Evolutionary conservation across 2,329 filamentous ascomycete genomes (phyloP).

Genomic region (Septoria petroselini): DNA sequence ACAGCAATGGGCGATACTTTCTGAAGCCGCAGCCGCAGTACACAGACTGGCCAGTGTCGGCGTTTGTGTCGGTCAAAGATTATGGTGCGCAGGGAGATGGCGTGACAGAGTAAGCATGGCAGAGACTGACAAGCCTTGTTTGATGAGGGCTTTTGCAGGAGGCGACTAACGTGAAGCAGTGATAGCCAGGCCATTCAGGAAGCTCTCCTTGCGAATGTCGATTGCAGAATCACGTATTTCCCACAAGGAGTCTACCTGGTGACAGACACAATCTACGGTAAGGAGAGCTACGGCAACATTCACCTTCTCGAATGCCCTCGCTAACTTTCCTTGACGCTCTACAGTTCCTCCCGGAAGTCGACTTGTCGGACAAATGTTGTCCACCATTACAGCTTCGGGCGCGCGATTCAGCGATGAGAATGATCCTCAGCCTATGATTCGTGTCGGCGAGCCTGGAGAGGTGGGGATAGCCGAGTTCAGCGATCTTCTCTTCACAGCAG

Average conservation of each 20-base stretch:
- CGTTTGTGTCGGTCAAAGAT: slow-evolving; percentile 49
- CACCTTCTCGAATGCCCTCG: neutral
- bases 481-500: slow-evolving; percentile 54
- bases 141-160: neutral
- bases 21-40: slow-evolving; percentile 46
- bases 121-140: too few relatives aligned
- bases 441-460: slow-evolving; percentile 53
- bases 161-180: neutral
- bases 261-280: slow-evolving; percentile 43
- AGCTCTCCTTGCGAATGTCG: slow-evolving; percentile 25
- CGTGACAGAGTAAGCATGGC: slow-evolving; percentile 15
- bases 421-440: slow-evolving; percentile 50
- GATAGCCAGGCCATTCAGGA: slow-evolving; percentile 37
- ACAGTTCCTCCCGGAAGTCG: slow-evolving; percentile 47
- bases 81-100: slow-evolving; percentile 37
- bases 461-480: slow-evolving; percentile 51
- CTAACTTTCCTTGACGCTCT: neutral
- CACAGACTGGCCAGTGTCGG: slow-evolving; percentile 40
- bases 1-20: slow-evolving; percentile 41
- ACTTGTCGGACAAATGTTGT: slow-evolving; percentile 56
- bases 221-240: slow-evolving; percentile 44
- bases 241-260: slow-evolving; percentile 49
- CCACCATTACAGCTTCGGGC: slow-evolving; percentile 51
- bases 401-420: slow-evolving; percentile 44
- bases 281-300: neutral